Conservation (phyloP, 768 basidiomycete genomes). For the Suillus placidus region DNA sequence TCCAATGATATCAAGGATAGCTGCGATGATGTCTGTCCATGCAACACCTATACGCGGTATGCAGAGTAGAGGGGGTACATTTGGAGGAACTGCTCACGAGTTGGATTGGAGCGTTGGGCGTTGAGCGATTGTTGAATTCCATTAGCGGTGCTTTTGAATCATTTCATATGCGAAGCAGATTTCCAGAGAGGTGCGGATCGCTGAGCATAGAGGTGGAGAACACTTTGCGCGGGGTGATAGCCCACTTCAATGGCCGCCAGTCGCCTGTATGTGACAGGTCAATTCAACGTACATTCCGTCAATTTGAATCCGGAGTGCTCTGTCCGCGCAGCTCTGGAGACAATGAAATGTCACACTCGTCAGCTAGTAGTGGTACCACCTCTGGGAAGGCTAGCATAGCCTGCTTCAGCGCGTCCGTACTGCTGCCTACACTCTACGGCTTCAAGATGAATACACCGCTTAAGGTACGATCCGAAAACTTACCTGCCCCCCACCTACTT, state of each 20-base stretch:
- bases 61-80: conserved; percentile 54
- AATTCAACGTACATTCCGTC: conserved; percentile 56
- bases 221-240: conserved; percentile 42
- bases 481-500: conserved; percentile 44
- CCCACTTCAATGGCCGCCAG: conserved; percentile 33
- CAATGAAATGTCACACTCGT: conserved; percentile 77
- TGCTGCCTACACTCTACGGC: conserved; percentile 26
- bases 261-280: background rate
- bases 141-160: conserved; percentile 68
- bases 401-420: conserved; percentile 68
- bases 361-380: conserved; percentile 78
- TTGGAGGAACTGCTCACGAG: conserved; percentile 30
- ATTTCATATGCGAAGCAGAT: conserved; percentile 57
- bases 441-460: background rate
- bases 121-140: conserved; percentile 34
- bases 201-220: conserved; percentile 77
- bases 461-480: background rate
- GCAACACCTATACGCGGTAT: too few relatives aligned
- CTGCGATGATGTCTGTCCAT: too few relatives aligned
- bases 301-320: conserved; percentile 69
- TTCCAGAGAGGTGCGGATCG: conserved; percentile 85
- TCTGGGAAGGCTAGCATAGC: conserved; percentile 82
- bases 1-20: too few relatives aligned
- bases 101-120: conserved; percentile 37
- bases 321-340: conserved; percentile 60